phyloP scores from a whole-genome alignment of 495 filamentous ascomycete species.

The Pseudoneurospora amorphoporcata region DNA sequence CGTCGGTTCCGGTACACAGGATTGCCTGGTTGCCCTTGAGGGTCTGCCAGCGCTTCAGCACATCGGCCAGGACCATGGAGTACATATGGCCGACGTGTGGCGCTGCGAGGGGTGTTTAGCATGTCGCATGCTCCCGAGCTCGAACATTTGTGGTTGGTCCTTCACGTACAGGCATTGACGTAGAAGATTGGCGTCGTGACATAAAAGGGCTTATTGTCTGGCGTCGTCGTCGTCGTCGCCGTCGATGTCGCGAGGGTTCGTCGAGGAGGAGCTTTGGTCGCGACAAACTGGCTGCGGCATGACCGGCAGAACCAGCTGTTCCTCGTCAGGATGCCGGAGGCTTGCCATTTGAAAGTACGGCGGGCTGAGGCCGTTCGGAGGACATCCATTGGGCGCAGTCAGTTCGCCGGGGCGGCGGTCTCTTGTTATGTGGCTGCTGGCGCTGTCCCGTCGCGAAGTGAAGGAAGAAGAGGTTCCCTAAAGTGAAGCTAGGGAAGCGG shows the following conservation, averaged over 20 bases:
- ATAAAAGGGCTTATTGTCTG: slow-evolving; percentile 74
- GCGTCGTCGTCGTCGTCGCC: background rate
- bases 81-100: slow-evolving; percentile 95
- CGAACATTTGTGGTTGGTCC: background rate
- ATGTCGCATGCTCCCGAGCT: background rate
- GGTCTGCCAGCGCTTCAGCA: slow-evolving; percentile 87
- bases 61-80: slow-evolving; percentile 81
- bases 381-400: slow-evolving; percentile 1
- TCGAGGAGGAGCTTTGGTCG: slow-evolving; percentile 3
- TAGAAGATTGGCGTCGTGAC: slow-evolving; percentile 98
- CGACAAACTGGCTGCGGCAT: slow-evolving; percentile 5
- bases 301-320: slow-evolving; percentile 4
- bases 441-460: background rate
- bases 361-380: slow-evolving; percentile 4
- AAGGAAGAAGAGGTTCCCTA: background rate
- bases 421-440: background rate
- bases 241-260: background rate
- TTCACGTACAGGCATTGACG: slow-evolving; percentile 78
- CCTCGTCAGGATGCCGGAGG: background rate
- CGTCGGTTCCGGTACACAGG: slow-evolving; percentile 88
- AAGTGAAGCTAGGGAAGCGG: background rate
- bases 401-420: background rate
- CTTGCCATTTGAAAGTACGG: slow-evolving; percentile 1
- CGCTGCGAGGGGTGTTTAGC: slow-evolving; percentile 38
- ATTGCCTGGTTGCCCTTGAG: slow-evolving; percentile 58